Evolutionary conservation across 305 asterid genomes (phyloP), one percentile per base, ranked within the genome.

Genomic region (Lippia alba): DNA sequence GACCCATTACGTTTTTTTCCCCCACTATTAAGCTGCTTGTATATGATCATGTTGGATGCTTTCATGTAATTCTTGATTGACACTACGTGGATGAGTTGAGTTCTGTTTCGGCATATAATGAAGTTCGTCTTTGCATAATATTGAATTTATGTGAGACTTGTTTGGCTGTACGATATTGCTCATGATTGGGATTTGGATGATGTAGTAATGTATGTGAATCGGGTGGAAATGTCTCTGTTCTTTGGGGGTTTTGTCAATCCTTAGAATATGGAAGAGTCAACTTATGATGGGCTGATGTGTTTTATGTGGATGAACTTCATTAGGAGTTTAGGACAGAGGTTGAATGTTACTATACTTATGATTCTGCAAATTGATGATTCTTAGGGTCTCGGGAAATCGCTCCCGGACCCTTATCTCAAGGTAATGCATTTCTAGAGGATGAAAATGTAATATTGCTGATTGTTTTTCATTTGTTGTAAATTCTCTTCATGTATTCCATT

Each of bases 351-450:
- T 24, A 24, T 24, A 24, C 30, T 24, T 24, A 3, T 24, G 69
- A 54, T 14, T 81, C 51, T 77, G 83, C 79, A 85, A 80, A 64
- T 59, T 80, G 45, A 64, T 83, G 83, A 71, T 70, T 78, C 81
- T 54, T 73, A 70, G 75, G 69, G 85, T 79, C 67, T 18, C 61
- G 84, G 87, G 64, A 44, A 44, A 8, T 75, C 81, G 70, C 74
- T 69, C 85, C 82, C 78, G 75, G 79, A 75, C 79, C 73, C 68
- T 73, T 63, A 17, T 78, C 60, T 71, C 75, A 74, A 89, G 92
- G 96, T 84, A 84, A 80, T 72, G 72, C 70, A 61, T 66, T 53
- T 53, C 72, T 71, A 16, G 67, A 64, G 58, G 65, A 60, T 69
- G 46, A 30, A 5, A 7, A 49, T 15, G 39, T 33, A 6, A 64